Evolutionary conservation across 2,329 filamentous ascomycete genomes (phyloP), one percentile per base, ranked within the genome.

Genomic region (Fusarium miscanthi): DNA sequence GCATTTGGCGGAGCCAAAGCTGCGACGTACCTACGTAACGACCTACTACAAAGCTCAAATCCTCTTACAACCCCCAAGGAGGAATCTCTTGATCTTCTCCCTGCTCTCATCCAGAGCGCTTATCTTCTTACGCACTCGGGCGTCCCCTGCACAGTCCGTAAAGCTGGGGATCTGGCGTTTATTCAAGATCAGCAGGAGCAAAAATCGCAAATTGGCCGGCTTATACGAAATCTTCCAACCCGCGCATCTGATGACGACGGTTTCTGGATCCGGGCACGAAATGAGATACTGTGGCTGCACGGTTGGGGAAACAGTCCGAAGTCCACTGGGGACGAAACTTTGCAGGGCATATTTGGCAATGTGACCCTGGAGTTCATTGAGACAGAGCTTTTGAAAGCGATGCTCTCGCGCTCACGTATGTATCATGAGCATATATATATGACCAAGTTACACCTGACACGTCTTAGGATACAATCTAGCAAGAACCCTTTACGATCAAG

Each of bases 231-330:
- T 5, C 76, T 91, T 27, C 79, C 83, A 54, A 82, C 81, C 52
- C 85, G 85, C 60, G 84, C 84, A 17, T 83, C 87, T 67, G 87
- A 85, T 40, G 90, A 93, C 59, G 90, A 93, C 66, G 85, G 85
- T 38, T 89, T 88, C 68, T 93, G 91, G 91, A 82, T 85, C 31
- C 85, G 83, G 59, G 86, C 88, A 17, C 87, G 92, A 63, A 87
- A 87, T 45, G 90, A 91, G 74, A 80, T 95, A 13, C 78, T 94
- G 8, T 95, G 93, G 93, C 84, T 95, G 35, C 89, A 90, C 77
- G 87, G 88, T 76, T 95, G 93, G 93, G 91, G 91, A 38, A 85
- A 86, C 30, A 84, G 87, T 6, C 43, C 72, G 6, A 71, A 31
- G 35, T 33, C 56, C 21, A 48, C 30, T n/a, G 74, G 31, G 25